Evolutionary conservation across 371 early-diverging fungal genomes (phyloP).

Genomic region (Umbelopsis sp.): DNA sequence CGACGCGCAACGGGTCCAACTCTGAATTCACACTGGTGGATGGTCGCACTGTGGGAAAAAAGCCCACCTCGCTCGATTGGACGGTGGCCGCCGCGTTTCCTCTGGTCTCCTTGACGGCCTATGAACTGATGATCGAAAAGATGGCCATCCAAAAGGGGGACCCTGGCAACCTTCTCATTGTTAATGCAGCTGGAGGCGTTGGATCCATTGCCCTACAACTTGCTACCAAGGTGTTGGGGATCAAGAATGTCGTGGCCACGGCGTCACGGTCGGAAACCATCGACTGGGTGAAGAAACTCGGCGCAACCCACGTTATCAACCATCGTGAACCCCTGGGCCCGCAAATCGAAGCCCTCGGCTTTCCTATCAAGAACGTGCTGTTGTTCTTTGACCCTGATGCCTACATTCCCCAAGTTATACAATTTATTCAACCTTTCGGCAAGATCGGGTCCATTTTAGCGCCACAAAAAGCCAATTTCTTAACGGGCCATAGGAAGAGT

Average conservation of each 20-base stretch:
- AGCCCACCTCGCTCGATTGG: not conserved
- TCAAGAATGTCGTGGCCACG: constrained; percentile 8
- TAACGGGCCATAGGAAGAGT: not conserved
- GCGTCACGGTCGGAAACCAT: constrained; percentile 17
- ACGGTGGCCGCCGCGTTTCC: not conserved
- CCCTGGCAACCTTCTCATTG: not conserved
- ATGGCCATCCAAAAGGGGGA: not conserved
- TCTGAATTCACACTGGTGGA: not conserved
- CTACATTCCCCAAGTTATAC: not conserved
- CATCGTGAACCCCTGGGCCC: constrained; percentile 9
- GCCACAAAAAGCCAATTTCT: not conserved
- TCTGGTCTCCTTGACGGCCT: constrained; percentile 3
- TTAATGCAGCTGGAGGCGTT: constrained; percentile 18
- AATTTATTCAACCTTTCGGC: constrained; percentile 9
- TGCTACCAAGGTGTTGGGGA: not conserved
- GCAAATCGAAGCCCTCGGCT: not conserved
- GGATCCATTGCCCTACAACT: constrained; percentile 16
- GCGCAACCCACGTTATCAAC: constrained; percentile 13
- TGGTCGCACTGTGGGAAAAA: constrained; percentile 1
- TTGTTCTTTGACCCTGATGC: constrained; percentile 1
- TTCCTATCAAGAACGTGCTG: not conserved
- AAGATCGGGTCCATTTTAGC: constrained; percentile 13
- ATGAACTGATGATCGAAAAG: constrained; percentile 11
- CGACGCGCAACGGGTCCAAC: not conserved
- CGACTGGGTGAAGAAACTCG: not conserved